Conservation (phyloP, 306 rosid genomes). For the Vigna trinervia region DNA sequence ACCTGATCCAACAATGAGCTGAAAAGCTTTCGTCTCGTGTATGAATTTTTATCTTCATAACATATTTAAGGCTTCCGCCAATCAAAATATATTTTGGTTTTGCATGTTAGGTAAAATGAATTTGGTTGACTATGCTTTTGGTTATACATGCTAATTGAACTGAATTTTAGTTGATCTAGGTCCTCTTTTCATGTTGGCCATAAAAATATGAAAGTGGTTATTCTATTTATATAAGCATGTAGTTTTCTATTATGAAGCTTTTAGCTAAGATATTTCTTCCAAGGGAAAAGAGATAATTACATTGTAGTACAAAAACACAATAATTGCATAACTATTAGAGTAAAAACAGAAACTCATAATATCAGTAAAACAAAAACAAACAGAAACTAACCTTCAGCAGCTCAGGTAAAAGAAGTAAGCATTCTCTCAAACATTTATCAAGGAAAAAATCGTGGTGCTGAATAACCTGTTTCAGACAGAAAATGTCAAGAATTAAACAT, state of each 20-base stretch:
- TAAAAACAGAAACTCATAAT: conserved; percentile 5
- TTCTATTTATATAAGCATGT: background rate
- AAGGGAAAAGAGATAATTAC: background rate
- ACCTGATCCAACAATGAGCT: too few relatives aligned
- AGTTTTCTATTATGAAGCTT: background rate
- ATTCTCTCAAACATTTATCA: conserved; percentile 91
- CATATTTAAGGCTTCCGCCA: background rate
- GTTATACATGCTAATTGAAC: background rate
- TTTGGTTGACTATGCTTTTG: too few relatives aligned
- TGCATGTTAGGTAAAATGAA: background rate
- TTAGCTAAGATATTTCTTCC: conserved; percentile 9
- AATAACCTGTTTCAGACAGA: conserved; percentile 78
- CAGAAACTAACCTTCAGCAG: conserved; percentile 80
- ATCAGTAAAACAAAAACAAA: background rate
- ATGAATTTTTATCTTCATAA: background rate
- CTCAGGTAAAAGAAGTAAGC: conserved; percentile 92
- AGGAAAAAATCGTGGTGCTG: conserved; percentile 96
- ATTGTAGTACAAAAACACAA: background rate
- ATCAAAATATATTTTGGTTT: background rate
- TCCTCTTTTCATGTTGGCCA: background rate
- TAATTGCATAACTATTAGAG: conserved; percentile 26
- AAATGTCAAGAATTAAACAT: conserved; percentile 42
- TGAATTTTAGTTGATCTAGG: background rate
- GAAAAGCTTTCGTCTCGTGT: background rate
- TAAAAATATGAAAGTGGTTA: background rate